Conservation (phyloP, 805 yeast genomes). For the Candida awuae region DNA sequence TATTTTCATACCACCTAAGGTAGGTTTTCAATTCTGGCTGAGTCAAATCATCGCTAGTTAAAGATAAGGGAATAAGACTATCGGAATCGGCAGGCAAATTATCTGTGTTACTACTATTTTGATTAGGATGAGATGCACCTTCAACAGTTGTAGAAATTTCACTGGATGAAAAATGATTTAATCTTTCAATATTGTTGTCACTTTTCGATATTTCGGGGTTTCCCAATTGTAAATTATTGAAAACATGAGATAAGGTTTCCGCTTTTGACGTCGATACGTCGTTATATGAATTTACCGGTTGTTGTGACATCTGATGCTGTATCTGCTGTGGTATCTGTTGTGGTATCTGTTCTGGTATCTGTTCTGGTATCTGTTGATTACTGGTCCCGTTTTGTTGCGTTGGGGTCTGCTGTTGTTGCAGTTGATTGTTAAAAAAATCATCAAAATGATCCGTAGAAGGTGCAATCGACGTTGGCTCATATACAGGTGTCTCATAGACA, state of each 20-base stretch:
- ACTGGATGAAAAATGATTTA: neutral
- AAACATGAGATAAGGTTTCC: slow-evolving; percentile 3
- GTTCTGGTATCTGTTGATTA: neutral
- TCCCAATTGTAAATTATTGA: slow-evolving; percentile 1
- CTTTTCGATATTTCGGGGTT: slow-evolving; percentile 7
- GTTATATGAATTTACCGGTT: too few species aligned
- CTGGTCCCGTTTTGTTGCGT: neutral
- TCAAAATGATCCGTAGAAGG: slow-evolving; percentile 10
- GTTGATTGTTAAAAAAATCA: slow-evolving; percentile 5
- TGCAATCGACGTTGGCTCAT: neutral
- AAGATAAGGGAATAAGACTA: slow-evolving; percentile 47
- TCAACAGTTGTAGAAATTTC: neutral
- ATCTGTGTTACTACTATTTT: slow-evolving; percentile 22
- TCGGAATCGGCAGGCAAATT: slow-evolving; percentile 28
- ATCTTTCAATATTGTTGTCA: slow-evolving; percentile 9
- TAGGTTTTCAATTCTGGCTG: slow-evolving; percentile 76
- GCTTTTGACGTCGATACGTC: too few species aligned
- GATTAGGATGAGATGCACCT: neutral
- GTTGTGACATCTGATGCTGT: too few species aligned
- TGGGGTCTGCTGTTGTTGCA: neutral
- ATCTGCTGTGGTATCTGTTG: neutral
- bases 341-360: neutral
- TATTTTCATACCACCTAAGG: slow-evolving; percentile 87
- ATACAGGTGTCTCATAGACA: slow-evolving; percentile 1
- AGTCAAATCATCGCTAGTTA: slow-evolving; percentile 62